phyloP scores from a whole-genome alignment of 768 basidiomycete species.

The Coprinopsis sp. region DNA sequence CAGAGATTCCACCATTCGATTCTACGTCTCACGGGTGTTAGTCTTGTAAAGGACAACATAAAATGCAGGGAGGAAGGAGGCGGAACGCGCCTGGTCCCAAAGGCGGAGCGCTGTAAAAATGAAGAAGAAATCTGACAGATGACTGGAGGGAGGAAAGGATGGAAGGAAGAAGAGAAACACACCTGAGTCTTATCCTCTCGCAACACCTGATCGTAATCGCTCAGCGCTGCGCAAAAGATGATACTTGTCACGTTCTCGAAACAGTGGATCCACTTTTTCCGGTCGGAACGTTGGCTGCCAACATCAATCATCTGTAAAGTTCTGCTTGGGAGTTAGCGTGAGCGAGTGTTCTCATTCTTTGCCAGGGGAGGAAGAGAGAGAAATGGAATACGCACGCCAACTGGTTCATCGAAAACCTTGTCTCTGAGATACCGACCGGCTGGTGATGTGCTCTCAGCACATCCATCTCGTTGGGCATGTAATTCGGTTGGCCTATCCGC shows the following conservation, averaged over 20 bases:
- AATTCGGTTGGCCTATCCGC: constrained; percentile 74
- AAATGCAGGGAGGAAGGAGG: not conserved
- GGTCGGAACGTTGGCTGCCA: constrained; percentile 76
- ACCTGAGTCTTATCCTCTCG: constrained; percentile 66
- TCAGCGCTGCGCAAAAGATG: constrained; percentile 64
- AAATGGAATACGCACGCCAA: constrained; percentile 44
- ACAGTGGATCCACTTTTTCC: constrained; percentile 78
- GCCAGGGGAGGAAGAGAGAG: not conserved
- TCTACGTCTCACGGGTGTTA: constrained; percentile 40
- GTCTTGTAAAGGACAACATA: not conserved
- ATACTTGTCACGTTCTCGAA: constrained; percentile 60
- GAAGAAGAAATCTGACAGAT: too few species aligned
- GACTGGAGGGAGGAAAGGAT: not conserved
- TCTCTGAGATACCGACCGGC: constrained; percentile 89
- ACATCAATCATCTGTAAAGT: constrained; percentile 78
- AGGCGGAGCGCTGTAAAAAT: too few species aligned
- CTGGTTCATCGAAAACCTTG: constrained; percentile 68
- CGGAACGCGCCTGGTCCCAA: too few species aligned
- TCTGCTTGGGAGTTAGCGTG: constrained; percentile 18
- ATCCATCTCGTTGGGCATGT: constrained; percentile 81
- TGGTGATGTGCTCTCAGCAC: constrained; percentile 83
- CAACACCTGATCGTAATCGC: constrained; percentile 72
- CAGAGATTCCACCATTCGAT: constrained; percentile 90
- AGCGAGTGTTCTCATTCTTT: too few species aligned
- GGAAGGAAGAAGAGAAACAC: constrained; percentile 14